These are phyloP conservation scores for Flueggea neowawraea DNA, from an alignment of 441 rosid species.

Conservation along the genomic window DNA sequence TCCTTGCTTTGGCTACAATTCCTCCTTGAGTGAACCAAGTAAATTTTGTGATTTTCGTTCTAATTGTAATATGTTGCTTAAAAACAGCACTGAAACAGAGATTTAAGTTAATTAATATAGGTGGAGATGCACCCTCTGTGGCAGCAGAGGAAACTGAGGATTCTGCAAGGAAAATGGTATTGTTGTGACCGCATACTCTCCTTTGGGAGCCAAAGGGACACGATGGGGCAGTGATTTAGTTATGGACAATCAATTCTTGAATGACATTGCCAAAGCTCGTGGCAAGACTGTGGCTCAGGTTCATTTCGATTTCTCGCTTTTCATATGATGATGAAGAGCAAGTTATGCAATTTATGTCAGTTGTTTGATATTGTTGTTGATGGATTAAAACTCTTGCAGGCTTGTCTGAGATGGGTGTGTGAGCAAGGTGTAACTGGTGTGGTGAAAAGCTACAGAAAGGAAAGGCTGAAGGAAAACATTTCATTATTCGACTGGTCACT, in stretches of 20 bases:
- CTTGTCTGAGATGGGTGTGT: conserved; percentile 23
- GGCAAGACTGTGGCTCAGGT: conserved; percentile 38
- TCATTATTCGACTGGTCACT: conserved; percentile 25
- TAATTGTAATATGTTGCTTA: background rate
- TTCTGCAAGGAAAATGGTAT: conserved; percentile 21
- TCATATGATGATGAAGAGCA: background rate
- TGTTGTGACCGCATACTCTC: conserved; percentile 21
- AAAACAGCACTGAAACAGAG: too few species aligned
- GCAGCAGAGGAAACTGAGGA: conserved; percentile 36
- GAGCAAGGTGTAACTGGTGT: conserved; percentile 24
- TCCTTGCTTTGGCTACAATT: conserved; percentile 25
- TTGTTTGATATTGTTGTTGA: background rate
- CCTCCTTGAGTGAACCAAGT: conserved; percentile 36
- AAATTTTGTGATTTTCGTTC: background rate
- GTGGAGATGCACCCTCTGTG: conserved; percentile 32
- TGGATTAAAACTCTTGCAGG: conserved; percentile 7
- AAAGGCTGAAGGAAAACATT: conserved; percentile 29
- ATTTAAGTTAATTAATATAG: conserved; percentile 9
- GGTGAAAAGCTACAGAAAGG: conserved; percentile 31
- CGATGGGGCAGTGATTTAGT: conserved; percentile 18
- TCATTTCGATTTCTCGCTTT: background rate
- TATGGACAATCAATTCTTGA: conserved; percentile 16
- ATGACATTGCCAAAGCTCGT: conserved; percentile 20
- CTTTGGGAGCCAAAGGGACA: conserved; percentile 23
- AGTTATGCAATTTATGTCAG: too few species aligned